phyloP scores from a whole-genome alignment of 805 yeast species.

The Cyberlindnera bimundalis region DNA sequence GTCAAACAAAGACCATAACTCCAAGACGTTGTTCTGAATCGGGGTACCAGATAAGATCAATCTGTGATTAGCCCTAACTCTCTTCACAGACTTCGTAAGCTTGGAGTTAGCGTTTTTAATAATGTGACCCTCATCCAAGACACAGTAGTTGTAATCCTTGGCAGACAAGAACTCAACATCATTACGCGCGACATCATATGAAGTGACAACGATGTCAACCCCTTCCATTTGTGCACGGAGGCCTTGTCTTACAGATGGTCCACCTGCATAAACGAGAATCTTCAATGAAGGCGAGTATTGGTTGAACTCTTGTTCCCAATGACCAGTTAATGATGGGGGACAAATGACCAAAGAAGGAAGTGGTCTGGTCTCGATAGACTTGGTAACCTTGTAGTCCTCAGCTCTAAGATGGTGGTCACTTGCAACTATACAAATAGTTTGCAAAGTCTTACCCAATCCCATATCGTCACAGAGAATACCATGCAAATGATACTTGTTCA shows the following conservation, averaged over 20 bases:
- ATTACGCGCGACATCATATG: conserved; percentile 94
- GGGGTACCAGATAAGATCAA: conserved; percentile 95
- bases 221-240: conserved; percentile 47
- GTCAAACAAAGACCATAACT: conserved; percentile 96
- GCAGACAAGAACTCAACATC: conserved; percentile 64
- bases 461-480: conserved; percentile 98
- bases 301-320: conserved; percentile 94
- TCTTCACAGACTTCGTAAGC: conserved; percentile 83
- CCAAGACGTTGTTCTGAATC: conserved; percentile 94
- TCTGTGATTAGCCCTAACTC: conserved; percentile 80
- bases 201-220: conserved; percentile 87
- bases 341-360: conserved; percentile 86
- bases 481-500: conserved; percentile 91
- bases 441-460: conserved; percentile 98
- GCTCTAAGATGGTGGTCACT: conserved; percentile 89
- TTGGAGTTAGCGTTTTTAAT: conserved; percentile 90
- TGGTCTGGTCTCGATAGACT: conserved; percentile 61
- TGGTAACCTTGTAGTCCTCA: conserved; percentile 58
- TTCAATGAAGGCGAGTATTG: conserved; percentile 87
- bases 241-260: conserved; percentile 66
- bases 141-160: conserved; percentile 86
- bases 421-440: conserved; percentile 94
- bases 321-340: conserved; percentile 98
- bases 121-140: conserved; percentile 95
- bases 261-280: conserved; percentile 89